Percentiles rank a stretch among this genome's conserved stretches.
Conservation (phyloP, 495 filamentous ascomycete genomes). For the Lindgomyces ingoldianus region DNA sequence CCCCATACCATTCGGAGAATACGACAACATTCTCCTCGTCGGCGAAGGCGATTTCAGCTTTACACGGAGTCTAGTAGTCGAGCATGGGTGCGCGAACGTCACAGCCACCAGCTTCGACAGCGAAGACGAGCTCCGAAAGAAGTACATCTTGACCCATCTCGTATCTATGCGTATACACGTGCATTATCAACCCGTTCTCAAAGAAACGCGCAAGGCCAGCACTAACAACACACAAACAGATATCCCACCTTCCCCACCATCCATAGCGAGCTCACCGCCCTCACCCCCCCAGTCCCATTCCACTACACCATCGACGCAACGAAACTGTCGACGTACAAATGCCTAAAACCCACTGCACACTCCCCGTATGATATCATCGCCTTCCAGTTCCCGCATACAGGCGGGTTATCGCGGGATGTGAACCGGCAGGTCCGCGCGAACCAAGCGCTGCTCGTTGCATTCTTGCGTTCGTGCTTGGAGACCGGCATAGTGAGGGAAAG, state of each 20-base stretch:
- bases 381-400: constrained; percentile 97
- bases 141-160: constrained; percentile 19
- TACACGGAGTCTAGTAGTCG: constrained; percentile 67
- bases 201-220: constrained; percentile 60
- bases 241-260: constrained; percentile 69
- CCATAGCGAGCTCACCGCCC: constrained; percentile 53
- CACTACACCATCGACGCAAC: constrained; percentile 33
- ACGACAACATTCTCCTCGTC: constrained; percentile 75
- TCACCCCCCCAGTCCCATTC: constrained; percentile 24
- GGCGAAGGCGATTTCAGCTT: constrained; percentile 96
- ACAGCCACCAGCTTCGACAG: constrained; percentile 65
- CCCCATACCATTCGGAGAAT: constrained; percentile 63
- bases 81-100: constrained; percentile 68
- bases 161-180: not conserved
- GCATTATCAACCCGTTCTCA: not conserved
- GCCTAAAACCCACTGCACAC: not conserved
- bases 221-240: constrained; percentile 56
- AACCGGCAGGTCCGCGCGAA: constrained; percentile 92
- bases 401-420: constrained; percentile 86
- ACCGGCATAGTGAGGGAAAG: not conserved
- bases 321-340: constrained; percentile 17
- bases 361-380: constrained; percentile 70
- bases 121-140: constrained; percentile 16
- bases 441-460: constrained; percentile 53
- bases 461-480: constrained; percentile 21